Conservation (phyloP, 2,329 filamentous ascomycete species). For the Scorias spongiosa region DNA sequence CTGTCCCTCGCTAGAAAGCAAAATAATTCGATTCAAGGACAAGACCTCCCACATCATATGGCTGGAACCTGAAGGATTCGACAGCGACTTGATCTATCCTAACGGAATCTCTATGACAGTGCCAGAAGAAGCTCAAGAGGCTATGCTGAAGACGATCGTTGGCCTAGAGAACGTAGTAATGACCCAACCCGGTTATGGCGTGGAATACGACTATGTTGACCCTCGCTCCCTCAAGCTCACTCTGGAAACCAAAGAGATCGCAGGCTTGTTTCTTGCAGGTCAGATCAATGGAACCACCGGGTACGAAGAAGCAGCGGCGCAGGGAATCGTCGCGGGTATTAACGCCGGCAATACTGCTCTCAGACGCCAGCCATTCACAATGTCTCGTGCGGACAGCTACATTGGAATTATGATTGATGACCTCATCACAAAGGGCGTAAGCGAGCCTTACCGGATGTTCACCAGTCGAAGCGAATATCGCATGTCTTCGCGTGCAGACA, state of each 20-base stretch:
- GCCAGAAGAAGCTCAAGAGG: slow-evolving; percentile 70
- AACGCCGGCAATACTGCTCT: slow-evolving; percentile 77
- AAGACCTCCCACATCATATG: slow-evolving; percentile 78
- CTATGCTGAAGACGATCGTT: slow-evolving; percentile 70
- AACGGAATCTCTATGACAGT: slow-evolving; percentile 97
- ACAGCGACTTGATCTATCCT: slow-evolving; percentile 80
- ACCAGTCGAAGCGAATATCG: slow-evolving; percentile 91
- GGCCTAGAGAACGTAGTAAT: slow-evolving; percentile 81
- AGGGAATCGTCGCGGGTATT: slow-evolving; percentile 82
- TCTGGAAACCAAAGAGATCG: slow-evolving; percentile 83
- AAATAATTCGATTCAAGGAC: slow-evolving; percentile 73
- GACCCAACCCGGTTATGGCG: slow-evolving; percentile 90
- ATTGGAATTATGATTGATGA: slow-evolving; percentile 99
- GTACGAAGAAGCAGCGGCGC: slow-evolving; percentile 92
- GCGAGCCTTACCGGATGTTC: slow-evolving; percentile 97
- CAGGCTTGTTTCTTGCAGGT: slow-evolving; percentile 77
- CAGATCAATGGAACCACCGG: slow-evolving; percentile 98
- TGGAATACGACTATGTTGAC: slow-evolving; percentile 98
- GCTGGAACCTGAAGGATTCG: slow-evolving; percentile 92
- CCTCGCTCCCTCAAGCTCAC: slow-evolving; percentile 76
- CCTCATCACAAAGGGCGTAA: slow-evolving; percentile 88
- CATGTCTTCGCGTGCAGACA: slow-evolving; percentile 82
- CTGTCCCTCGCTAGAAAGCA: slow-evolving; percentile 88
- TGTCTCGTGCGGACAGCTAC: slow-evolving; percentile 78
- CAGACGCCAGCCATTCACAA: slow-evolving; percentile 46